Evolutionary conservation across 2,329 filamentous ascomycete genomes (phyloP), one percentile per base, ranked within the genome.

Genomic region (Microsporum canis): DNA sequence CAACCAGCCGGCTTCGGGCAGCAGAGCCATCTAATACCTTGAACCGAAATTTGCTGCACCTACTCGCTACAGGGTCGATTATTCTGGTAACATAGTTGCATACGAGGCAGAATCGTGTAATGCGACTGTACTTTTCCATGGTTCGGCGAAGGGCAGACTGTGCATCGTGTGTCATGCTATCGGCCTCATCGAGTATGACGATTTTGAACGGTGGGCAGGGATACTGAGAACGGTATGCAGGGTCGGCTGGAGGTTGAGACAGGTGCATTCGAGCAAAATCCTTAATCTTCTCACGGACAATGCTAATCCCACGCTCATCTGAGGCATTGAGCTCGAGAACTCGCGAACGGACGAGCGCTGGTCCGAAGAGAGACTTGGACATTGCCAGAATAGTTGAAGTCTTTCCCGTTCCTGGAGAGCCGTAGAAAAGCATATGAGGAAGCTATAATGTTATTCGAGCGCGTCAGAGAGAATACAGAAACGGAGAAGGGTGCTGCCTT

Each of bases 271-370:
- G 86, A 27, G 95, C 95, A 74, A 99, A 99, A 75, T 96, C 88
- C 75, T 99, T 99, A 73, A 99, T 91, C 75, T 97, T 97, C 71
- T 96, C 90, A 59, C 94, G 88, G 41, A 99, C 92, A 65, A 99
- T 97, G 63, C 85, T 88, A 72, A 99, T 97, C 59, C 95, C 95
- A 66, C 94, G 91, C 78, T 99, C 94, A 77, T 99, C 94, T 41
- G 95, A 99, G 68, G 95, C 95, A 77, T 99, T 99, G 70, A 99
- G 86, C 78, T 99, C 95, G 63, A 99, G 89, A n/a, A 99, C 94
- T 57, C 95, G 88, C 12, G 89, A 85, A 70, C 90, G 91, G 70
- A 96, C 88, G 69, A 99, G 85, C 66, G 96, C 90, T 47, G 94
- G 94, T 0, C 94, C 95, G 77, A 95, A 99, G 63, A 99, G 88